phyloP scores from a whole-genome alignment of 805 yeast species.

The Sugiyamaella floridensis region DNA sequence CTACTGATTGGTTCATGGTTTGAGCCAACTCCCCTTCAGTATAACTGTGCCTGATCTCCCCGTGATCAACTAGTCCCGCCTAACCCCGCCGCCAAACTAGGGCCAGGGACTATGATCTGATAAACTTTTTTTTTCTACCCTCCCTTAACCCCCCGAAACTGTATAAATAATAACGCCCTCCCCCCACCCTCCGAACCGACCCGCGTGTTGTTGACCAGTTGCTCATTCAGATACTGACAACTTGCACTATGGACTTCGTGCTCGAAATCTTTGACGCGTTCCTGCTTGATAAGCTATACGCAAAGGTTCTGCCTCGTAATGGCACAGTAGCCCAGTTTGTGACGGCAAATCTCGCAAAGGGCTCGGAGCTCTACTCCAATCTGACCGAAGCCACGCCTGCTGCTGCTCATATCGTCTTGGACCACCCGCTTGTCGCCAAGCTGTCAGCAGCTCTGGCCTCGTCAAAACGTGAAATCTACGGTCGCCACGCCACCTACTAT shows the following conservation, averaged over 20 bases:
- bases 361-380: neutral
- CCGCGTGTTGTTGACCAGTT: no score
- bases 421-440: neutral
- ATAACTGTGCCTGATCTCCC: no score
- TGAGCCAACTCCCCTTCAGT: no score
- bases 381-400: neutral
- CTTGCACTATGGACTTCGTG: constrained; percentile 71
- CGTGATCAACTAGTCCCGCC: no score
- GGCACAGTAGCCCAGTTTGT: constrained; percentile 3
- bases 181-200: no score
- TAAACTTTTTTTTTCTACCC: neutral
- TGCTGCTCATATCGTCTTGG: neutral
- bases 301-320: constrained; percentile 50
- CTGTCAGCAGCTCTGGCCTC: neutral
- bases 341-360: neutral
- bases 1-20: no score
- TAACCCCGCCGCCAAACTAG: neutral
- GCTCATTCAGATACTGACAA: no score
- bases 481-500: constrained; percentile 30
- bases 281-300: constrained; percentile 67
- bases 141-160: neutral
- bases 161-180: neutral
- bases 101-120: neutral
- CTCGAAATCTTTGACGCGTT: constrained; percentile 73
- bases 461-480: constrained; percentile 42